phyloP scores from a whole-genome alignment of 495 filamentous ascomycete genomes.

The Bacidia gigantensis region DNA sequence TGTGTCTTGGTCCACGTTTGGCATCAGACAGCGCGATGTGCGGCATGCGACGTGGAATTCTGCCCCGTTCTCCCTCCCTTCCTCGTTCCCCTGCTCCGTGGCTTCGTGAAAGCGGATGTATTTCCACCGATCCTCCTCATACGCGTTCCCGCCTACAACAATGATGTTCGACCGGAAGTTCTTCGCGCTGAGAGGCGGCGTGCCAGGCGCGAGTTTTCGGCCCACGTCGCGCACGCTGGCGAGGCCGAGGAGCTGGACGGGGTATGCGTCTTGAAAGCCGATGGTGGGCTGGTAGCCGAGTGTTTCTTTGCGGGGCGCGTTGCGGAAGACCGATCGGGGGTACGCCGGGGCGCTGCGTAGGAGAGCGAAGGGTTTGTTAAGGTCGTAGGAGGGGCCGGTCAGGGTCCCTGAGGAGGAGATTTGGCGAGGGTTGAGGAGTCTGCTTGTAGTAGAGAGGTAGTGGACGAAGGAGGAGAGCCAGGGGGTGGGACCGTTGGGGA shows the following conservation, averaged over 20 bases:
- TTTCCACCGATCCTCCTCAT: slow-evolving; percentile 71
- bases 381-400: slow-evolving; percentile 46
- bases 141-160: slow-evolving; percentile 46
- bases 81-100: not conserved
- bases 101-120: slow-evolving; percentile 41
- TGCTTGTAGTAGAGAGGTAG: not conserved
- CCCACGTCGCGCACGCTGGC: slow-evolving; percentile 54
- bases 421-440: not conserved
- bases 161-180: slow-evolving; percentile 83
- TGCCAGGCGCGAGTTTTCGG: slow-evolving; percentile 33
- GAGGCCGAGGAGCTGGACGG: slow-evolving; percentile 67
- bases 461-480: slow-evolving; percentile 20
- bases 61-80: not conserved
- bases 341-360: slow-evolving; percentile 54
- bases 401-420: slow-evolving; percentile 33
- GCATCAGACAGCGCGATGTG: slow-evolving; percentile 66
- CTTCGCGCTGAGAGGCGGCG: slow-evolving; percentile 48
- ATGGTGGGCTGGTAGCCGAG: slow-evolving; percentile 64
- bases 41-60: slow-evolving; percentile 52
- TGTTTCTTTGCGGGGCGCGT: slow-evolving; percentile 53
- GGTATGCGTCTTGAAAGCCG: slow-evolving; percentile 82
- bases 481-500: not conserved
- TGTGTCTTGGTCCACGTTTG: slow-evolving; percentile 66
- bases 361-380: slow-evolving; percentile 49
- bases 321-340: slow-evolving; percentile 56